Base-by-base conservation (phyloP, 805 yeast species). In the Ogataea dorogensis region DNA sequence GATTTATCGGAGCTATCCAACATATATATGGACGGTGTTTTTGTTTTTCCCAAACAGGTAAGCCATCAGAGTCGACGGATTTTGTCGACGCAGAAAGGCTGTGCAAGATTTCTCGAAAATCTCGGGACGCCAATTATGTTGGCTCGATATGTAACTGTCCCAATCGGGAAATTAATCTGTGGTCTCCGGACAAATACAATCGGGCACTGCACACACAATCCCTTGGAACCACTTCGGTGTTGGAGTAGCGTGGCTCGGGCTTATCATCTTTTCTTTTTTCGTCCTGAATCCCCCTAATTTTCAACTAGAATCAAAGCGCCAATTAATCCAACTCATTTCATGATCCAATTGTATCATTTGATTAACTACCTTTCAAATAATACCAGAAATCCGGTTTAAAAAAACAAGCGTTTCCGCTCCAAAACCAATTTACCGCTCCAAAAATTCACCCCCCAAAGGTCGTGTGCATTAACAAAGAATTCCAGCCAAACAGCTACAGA, bases 201-300 rank as follows among this genome's bases (percentile, higher is more conserved):
- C 32, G 28, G 20, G 20, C 22, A 26, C 27, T 21, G 27, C 38
- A 22, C 31, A 11, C 14, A 17, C 15, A 17, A 17, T 32, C 31
- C 31, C 31, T 14, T 4, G 20, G 17, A 10, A 15, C 22, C 25
- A 27, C 12, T 27, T 17, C 31, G 12, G 28, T 8, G 18, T n/a
- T 12, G 23, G 16, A 8, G 27, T 7, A 28, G 23, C 25, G 13
- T 13, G 28, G n/a, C 17, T 7, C 19, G 24, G 12, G 10, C 33
- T 40, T 40, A 40, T 40, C 44, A 36, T 40, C 44, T 36, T 40
- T 40, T 40, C 44, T 40, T 40, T 40, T 40, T 31, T n/a, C n/a
- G n/a, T n/a, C n/a, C n/a, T n/a, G n/a, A n/a, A n/a, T n/a, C n/a
- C n/a, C n/a, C n/a, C n/a, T n/a, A n/a, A n/a, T n/a, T n/a, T n/a